phyloP scores from a whole-genome alignment of 2,329 filamentous ascomycete genomes.

The Cryoendolithus antarcticus region DNA sequence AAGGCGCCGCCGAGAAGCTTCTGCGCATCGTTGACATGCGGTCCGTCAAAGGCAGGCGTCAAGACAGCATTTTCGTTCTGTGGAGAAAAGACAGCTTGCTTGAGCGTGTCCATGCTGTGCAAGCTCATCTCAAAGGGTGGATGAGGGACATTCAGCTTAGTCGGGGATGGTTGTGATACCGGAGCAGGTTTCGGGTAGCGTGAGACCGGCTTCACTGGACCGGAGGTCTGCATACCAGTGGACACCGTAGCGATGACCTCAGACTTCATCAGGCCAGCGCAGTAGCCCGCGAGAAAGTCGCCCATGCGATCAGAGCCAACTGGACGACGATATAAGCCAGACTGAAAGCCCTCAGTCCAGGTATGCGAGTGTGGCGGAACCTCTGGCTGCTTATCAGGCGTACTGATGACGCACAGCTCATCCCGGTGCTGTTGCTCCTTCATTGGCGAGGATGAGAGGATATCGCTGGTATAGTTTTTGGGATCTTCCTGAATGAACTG shows the following conservation, averaged over 20 bases:
- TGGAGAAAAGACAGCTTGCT: conserved; percentile 20
- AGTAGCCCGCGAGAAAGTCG: conserved; percentile 23
- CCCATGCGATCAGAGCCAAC: conserved; percentile 15
- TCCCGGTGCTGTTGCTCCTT: conserved; percentile 7
- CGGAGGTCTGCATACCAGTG: conserved; percentile 11
- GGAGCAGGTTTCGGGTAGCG: conserved; percentile 16
- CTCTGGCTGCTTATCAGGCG: conserved; percentile 10
- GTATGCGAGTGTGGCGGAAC: conserved; percentile 15
- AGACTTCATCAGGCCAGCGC: conserved; percentile 20
- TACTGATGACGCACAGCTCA: conserved; percentile 6
- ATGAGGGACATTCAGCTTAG: conserved; percentile 4
- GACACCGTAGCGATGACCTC: conserved; percentile 5
- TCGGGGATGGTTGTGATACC: conserved; percentile 5
- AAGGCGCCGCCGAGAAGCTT: conserved; percentile 18
- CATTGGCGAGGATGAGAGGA: conserved; percentile 9
- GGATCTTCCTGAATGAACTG: conserved; percentile 18
- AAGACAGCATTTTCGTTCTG: conserved; percentile 22
- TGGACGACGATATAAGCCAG: conserved; percentile 18
- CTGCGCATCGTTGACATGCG: conserved; percentile 12
- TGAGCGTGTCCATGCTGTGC: conserved; percentile 17
- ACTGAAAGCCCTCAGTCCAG: conserved; percentile 21
- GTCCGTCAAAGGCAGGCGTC: conserved; percentile 17
- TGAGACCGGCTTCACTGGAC: conserved; percentile 12
- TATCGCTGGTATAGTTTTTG: conserved; percentile 4
- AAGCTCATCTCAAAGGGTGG: conserved; percentile 13